Evolutionary conservation across 768 basidiomycete genomes (phyloP), one percentile per base, ranked within the genome.

Genomic region (Boletus insuetus): DNA sequence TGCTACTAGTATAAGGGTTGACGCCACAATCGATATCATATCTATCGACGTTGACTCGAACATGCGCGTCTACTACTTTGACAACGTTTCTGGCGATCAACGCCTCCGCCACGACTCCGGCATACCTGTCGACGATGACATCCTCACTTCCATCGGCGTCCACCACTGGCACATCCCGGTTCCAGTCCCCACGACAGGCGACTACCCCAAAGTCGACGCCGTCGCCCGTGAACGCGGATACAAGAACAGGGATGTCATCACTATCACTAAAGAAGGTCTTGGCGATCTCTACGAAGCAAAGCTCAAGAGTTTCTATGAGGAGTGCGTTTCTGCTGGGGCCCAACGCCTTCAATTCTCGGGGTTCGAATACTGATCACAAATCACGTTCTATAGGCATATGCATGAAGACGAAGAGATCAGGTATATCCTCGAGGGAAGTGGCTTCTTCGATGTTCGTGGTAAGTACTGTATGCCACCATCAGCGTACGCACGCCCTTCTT

Each of bases 401-500:
- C 95, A 97, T 63, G 93, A 97, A 70, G 94, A 97, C 64, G 94
- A 98, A 65, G 94, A 98, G 73, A 96, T 95, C 65, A 79, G 94
- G 9, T 98, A 91, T 64, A 84, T 95, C 62, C 78, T 93, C 39
- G 77, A 80, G 1, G 95, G 95, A n/a, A 84, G 82, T 37, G 94
- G 93, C 0, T 98, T 85, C 78, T 98, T 97, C 67, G 95, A 98
- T 62, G 82, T 98, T 39, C 81, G 94, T 55, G 91, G 91, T 91
- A 60, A 52, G 84, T 63, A 24, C n/a, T 29, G 20, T 43, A 6
- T 26, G 2, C 17, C 10, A n/a, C 1, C 10, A 13, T 6, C 20
- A 29, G 11, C 35, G 34, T n/a, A 32, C 24, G 1, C 14, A 12
- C 39, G 34, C 13, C 16, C 14, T 19, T 46, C 52, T 44, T 22